Evolutionary conservation across 768 basidiomycete species (phyloP).

Genomic region (Calocera cornea): DNA sequence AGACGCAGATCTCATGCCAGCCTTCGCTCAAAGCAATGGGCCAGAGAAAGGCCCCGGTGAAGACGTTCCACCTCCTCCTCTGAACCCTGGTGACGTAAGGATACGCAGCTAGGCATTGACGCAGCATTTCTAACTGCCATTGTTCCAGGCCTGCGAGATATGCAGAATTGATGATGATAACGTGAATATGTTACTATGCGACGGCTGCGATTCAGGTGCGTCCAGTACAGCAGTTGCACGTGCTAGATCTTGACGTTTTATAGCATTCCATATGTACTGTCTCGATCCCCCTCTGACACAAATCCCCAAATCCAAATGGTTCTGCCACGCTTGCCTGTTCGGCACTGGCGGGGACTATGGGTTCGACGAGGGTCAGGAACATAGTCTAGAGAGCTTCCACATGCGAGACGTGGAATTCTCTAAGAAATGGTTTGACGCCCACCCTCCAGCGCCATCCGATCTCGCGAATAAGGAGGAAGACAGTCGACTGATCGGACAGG

Average conservation of each 20-base stretch:
- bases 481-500: constrained; percentile 36
- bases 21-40: not conserved
- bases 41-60: not conserved
- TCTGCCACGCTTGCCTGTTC: constrained; percentile 80
- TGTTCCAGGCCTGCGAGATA: constrained; percentile 62
- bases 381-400: constrained; percentile 81
- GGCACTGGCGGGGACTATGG: constrained; percentile 92
- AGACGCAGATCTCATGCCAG: not conserved
- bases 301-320: constrained; percentile 93
- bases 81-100: constrained; percentile 12
- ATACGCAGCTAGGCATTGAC: constrained; percentile 15
- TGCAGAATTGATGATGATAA: constrained; percentile 81
- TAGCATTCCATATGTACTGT: constrained; percentile 95
- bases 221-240: constrained; percentile 15
- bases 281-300: constrained; percentile 75
- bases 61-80: not conserved
- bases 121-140: constrained; percentile 11
- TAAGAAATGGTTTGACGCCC: constrained; percentile 71
- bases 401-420: constrained; percentile 83
- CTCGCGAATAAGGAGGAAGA: constrained; percentile 22
- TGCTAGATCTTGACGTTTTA: constrained; percentile 13
- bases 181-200: constrained; percentile 83
- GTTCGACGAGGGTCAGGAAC: constrained; percentile 96
- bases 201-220: constrained; percentile 69
- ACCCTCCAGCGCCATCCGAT: constrained; percentile 36